phyloP scores from a whole-genome alignment of 148 eudicot genomes.

The Fallopia convolvulus region DNA sequence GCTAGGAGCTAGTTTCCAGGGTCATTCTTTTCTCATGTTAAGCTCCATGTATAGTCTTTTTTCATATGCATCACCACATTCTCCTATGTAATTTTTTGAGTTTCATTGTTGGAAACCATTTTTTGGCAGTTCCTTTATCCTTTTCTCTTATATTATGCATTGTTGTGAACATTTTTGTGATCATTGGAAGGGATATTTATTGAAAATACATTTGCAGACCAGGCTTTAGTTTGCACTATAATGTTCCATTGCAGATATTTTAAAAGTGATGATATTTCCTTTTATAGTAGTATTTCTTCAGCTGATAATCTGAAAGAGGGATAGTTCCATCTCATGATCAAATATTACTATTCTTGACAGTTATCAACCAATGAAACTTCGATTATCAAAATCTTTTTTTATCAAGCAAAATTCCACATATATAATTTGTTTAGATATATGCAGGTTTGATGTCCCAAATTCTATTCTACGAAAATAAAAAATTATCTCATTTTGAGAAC shows the following conservation, averaged over 20 bases:
- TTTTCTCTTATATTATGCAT: background rate
- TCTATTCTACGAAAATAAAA: no score
- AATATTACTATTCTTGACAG: background rate
- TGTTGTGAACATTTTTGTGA: background rate
- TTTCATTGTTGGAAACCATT: background rate
- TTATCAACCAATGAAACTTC: background rate
- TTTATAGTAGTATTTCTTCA: background rate
- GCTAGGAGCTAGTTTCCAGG: background rate
- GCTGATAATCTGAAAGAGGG: background rate
- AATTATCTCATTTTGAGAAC: no score
- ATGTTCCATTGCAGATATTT: background rate
- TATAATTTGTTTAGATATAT: background rate
- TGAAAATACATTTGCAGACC: background rate
- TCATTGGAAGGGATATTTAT: background rate
- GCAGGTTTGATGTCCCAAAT: background rate
- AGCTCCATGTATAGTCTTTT: background rate
- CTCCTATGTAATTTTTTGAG: background rate
- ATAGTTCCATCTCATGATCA: background rate
- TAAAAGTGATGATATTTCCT: background rate
- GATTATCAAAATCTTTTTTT: background rate
- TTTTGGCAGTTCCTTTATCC: background rate
- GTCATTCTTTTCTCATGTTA: background rate
- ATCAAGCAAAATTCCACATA: background rate
- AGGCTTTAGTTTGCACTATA: background rate
- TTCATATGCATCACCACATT: background rate